Evolutionary conservation across 805 yeast genomes (phyloP).

Genomic region (Starmerella etchellsii): DNA sequence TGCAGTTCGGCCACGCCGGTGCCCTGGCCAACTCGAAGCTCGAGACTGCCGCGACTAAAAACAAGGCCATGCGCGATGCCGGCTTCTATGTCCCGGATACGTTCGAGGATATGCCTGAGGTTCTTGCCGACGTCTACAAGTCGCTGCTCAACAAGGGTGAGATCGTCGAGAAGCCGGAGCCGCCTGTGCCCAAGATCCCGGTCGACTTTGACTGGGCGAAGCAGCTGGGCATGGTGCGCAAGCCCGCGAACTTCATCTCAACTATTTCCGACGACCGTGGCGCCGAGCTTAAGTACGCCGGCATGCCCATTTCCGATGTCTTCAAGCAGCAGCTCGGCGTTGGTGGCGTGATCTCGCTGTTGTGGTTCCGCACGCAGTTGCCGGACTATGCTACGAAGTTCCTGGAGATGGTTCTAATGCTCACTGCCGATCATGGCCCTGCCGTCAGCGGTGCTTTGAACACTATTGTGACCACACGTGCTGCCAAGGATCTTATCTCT

Average conservation of each 20-base stretch:
- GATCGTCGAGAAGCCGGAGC: constrained; percentile 32
- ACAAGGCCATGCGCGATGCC: constrained; percentile 73
- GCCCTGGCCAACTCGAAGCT: constrained; percentile 58
- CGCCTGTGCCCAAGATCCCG: constrained; percentile 37
- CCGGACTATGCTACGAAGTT: constrained; percentile 35
- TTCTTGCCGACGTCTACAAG: constrained; percentile 53
- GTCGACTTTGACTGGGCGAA: constrained; percentile 38
- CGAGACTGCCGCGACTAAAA: constrained; percentile 56
- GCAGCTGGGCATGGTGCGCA: constrained; percentile 36
- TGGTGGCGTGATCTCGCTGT: constrained; percentile 37
- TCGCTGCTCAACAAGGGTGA: constrained; percentile 38
- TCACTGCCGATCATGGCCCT: constrained; percentile 38
- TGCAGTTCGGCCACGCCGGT: constrained; percentile 54
- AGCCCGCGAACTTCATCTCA: constrained; percentile 37
- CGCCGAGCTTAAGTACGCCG: constrained; percentile 35
- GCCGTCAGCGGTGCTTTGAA: constrained; percentile 39
- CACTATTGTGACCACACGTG: constrained; percentile 37
- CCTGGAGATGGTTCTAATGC: constrained; percentile 38
- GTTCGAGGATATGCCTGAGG: constrained; percentile 37
- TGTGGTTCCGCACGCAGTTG: constrained; percentile 36
- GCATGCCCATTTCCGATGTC: constrained; percentile 36
- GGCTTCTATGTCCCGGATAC: constrained; percentile 87
- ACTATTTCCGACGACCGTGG: constrained; percentile 39
- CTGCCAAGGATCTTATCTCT: constrained; percentile 37
- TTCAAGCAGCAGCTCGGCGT: constrained; percentile 37